A percentile compares a stretch with the other conserved stretches of the same genome.
These are phyloP conservation scores for Basidiobolus meristosporus DNA, from an alignment of 371 early-diverging fungal species.

Conservation along the genomic window DNA sequence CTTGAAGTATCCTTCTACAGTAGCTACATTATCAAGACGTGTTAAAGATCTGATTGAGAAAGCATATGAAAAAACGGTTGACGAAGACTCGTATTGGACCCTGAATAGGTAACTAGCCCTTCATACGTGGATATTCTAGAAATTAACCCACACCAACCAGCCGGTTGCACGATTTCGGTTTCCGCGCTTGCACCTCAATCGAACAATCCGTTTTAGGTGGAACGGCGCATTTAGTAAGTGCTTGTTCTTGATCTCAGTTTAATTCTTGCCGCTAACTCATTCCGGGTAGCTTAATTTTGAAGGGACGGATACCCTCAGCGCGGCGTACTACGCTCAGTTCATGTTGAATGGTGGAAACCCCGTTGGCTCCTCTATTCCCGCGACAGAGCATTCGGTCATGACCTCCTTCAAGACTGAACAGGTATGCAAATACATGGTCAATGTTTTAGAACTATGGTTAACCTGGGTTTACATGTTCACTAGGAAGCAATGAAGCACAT, in stretches of 20 bases:
- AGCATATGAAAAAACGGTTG: slow-evolving; percentile 36
- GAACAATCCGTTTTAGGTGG: slow-evolving; percentile 73
- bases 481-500: slow-evolving; percentile 34
- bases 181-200: slow-evolving; percentile 69
- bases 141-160: slow-evolving; percentile 10
- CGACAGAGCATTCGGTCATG: slow-evolving; percentile 83
- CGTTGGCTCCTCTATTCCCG: slow-evolving; percentile 56
- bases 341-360: slow-evolving; percentile 46
- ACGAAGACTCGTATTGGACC: slow-evolving; percentile 17
- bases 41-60: slow-evolving; percentile 27
- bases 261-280: background rate
- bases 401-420: slow-evolving; percentile 39
- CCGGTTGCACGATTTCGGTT: slow-evolving; percentile 73
- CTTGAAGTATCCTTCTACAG: slow-evolving; percentile 53
- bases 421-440: slow-evolving; percentile 5
- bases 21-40: slow-evolving; percentile 58
- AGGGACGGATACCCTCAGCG: slow-evolving; percentile 59
- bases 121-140: background rate
- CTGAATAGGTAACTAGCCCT: slow-evolving; percentile 13
- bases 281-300: slow-evolving; percentile 42
- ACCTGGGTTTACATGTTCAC: slow-evolving; percentile 1
- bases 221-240: slow-evolving; percentile 41
- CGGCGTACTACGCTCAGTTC: slow-evolving; percentile 54
- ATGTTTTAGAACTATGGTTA: background rate
- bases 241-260: too few relatives aligned